Evolutionary conservation across 208 protist species (phyloP), one percentile per base, ranked within the genome.

Genomic region (Crithidia acanthocephali): DNA sequence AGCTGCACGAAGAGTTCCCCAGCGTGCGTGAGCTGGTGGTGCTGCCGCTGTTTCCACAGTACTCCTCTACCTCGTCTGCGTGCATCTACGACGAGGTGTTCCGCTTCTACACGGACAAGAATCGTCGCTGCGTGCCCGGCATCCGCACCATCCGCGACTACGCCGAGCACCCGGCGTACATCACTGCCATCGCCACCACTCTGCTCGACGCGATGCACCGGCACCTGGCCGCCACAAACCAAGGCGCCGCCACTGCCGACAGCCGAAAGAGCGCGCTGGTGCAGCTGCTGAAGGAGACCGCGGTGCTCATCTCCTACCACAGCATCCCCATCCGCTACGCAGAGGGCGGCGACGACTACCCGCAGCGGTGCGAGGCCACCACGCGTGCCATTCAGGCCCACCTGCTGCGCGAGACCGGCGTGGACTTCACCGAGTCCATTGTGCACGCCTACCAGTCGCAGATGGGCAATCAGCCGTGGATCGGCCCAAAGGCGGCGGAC

Each of bases 31-130:
- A 68, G 22, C 18, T 88, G 7, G 66, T 86, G 15, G 70, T 91
- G 22, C 48, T 85, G 13, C 82, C 86, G 4, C 55, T 82, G 11
- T 86, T 84, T 51, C 80, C 86, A 13, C 82, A 88, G 75, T 86
- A 86, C 72, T 66, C 70, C 52, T 74, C 79, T 35, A 73, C 75
- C 18, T 74, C 77, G 0, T 74, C 71, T 1, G 80, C 70, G 1
- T 58, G 56, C 64, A 62, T 79, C 35, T 85, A 80, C 20, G 83
- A 91, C 45, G 79, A 73, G 53, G 80, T 84, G 15, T 75, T 80
- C 20, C 45, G 60, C 27, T 76, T 70, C 67, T 63, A 74, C 30
- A 61, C 22, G 2, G 58, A 79, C 33, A 30, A 64, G 7, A 53
- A 32, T 25, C 61, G 62, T n/a, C 66, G 63, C 52, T 70, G 61